Base-by-base conservation (phyloP, 345 rosid genomes). In the Gossypium anomalum region DNA sequence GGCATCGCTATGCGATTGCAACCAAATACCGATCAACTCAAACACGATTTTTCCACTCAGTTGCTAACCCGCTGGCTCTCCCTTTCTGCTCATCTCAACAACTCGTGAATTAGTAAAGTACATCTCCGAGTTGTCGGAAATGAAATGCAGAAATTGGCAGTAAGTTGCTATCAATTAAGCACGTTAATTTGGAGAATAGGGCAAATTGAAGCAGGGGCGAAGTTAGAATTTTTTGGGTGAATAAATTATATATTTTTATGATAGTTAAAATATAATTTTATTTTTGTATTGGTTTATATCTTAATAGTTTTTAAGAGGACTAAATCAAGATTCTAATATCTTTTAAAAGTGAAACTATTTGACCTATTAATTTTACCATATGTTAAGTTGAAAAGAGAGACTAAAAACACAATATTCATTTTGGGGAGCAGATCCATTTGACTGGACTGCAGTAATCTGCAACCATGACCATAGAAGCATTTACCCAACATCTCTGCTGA, bases 401-500 rank as follows among this genome's bases (percentile, higher is more conserved):
- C 41, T 4, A 34, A 34, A 34, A 4, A 5, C 1, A 34, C 41
- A 34, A 34, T 34, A 4, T 34, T 34, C 1, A 34, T 34, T 34
- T 34, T 34, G 41, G 41, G 41, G 41, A 34, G 92, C 84, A 77
- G 93, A 95, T 83, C 94, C 98, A 80, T 91, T 93, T 9, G 97
- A 95, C 41, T 78, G 97, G 97, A 72, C 85, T 91, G 55, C 93
- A 93, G 75, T 93, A 95, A 85, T 95, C 97, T 2, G 93, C 99
- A 71, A 95, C 98, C 0, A 97, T 95, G 80, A 95, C 93, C 99
- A 93, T 95, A 47, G 98, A 97, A 66, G 98, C 99, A 75, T 95
- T 93, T 45, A 93, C 99, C 65, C 98, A 95, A 77, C 96, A 87
- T 81, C 97, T 97, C 98, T 95, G 91, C 81, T 82, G 74, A 44